These are phyloP conservation scores for Azolla pinnata DNA, from an alignment of 75 land plant genomes.

Conservation along the genomic window DNA sequence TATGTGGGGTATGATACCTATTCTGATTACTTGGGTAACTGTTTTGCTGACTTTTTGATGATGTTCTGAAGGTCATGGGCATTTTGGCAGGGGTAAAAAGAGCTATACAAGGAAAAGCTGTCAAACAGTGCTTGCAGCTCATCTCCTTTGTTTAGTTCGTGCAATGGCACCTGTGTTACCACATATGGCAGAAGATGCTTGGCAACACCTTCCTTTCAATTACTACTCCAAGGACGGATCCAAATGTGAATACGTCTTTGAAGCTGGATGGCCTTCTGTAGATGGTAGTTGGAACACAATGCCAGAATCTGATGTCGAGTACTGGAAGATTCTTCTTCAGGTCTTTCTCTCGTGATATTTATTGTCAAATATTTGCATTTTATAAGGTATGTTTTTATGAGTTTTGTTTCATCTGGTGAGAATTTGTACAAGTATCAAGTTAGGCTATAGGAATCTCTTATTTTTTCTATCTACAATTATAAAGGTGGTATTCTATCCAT, in stretches of 20 bases:
- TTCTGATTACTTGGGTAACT: neutral
- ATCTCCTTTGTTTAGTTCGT: conserved; percentile 62
- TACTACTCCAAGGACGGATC: conserved; percentile 51
- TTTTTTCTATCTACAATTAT: no score
- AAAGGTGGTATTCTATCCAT: no score
- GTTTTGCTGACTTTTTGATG: no score
- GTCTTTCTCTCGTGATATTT: conserved; percentile 22
- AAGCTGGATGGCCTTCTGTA: conserved; percentile 71
- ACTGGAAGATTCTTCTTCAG: conserved; percentile 72
- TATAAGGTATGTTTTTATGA: no score
- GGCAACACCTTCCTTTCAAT: conserved; percentile 82
- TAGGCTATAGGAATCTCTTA: no score
- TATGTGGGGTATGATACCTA: conserved; percentile 67
- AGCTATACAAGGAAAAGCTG: conserved; percentile 91
- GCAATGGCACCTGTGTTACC: conserved; percentile 92
- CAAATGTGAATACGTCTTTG: conserved; percentile 71
- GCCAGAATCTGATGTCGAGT: conserved; percentile 41
- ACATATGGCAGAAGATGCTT: conserved; percentile 96
- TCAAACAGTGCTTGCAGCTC: conserved; percentile 91
- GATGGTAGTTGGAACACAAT: conserved; percentile 56
- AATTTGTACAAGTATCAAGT: no score
- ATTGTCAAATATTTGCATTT: no score
- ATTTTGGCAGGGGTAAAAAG: conserved; percentile 51
- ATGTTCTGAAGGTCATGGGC: neutral
- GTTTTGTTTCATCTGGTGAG: no score